Evolutionary conservation across 2,329 filamentous ascomycete species (phyloP).

Genomic region (Pseudogymnoascus sp.): DNA sequence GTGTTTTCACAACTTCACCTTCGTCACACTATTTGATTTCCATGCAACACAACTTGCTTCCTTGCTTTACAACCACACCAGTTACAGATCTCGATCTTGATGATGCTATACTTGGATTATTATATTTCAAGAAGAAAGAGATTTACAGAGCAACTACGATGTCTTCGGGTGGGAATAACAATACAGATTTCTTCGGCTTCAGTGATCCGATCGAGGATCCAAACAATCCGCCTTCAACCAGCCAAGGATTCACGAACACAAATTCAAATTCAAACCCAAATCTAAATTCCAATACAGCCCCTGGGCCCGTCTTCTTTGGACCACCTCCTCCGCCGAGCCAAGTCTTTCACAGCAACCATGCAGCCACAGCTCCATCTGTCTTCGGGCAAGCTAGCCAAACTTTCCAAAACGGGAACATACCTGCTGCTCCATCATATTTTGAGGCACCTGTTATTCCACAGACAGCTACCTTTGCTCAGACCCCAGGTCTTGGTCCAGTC

Average conservation of each 20-base stretch:
- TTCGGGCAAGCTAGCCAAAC: neutral
- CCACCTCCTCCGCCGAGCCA: neutral
- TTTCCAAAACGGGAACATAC: neutral
- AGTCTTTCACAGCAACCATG: neutral
- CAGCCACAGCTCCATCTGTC: neutral
- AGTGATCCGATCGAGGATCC: neutral
- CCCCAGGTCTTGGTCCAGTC: neutral
- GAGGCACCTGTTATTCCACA: neutral
- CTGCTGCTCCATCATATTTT: neutral
- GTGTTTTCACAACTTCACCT: neutral
- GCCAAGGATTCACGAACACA: neutral
- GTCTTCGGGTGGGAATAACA: neutral
- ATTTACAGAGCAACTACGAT: neutral
- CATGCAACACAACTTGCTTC: neutral
- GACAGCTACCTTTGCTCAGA: neutral
- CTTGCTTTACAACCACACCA: neutral
- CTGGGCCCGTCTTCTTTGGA: neutral
- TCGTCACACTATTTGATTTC: neutral
- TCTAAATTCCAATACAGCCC: neutral
- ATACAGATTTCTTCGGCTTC: slow-evolving; percentile 1
- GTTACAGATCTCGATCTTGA: neutral
- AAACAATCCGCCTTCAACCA: neutral
- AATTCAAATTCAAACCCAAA: neutral
- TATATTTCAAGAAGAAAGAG: neutral
- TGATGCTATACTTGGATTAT: neutral